These are phyloP conservation scores for Bipolaris bicolor DNA, from an alignment of 2,329 filamentous ascomycete genomes.

Conservation along the genomic window DNA sequence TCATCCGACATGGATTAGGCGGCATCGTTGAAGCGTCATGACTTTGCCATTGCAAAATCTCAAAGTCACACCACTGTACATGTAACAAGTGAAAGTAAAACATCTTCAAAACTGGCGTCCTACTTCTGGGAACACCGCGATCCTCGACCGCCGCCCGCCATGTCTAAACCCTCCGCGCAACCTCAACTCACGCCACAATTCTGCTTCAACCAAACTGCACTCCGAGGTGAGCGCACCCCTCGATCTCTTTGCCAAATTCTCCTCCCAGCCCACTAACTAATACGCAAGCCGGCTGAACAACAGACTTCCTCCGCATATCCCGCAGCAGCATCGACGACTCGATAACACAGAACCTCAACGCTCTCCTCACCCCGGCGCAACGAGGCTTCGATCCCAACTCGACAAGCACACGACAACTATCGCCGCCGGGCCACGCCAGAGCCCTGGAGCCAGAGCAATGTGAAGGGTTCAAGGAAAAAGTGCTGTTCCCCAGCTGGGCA, in stretches of 20 bases:
- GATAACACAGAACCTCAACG: conserved; percentile 92
- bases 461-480: conserved; percentile 72
- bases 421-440: conserved; percentile 53
- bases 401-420: conserved; percentile 67
- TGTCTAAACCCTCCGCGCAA: conserved; percentile 51
- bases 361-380: conserved; percentile 75
- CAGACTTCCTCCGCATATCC: conserved; percentile 90
- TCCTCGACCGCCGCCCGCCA: conserved; percentile 25
- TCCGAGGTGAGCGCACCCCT: conserved; percentile 50
- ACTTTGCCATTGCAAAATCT: conserved; percentile 10
- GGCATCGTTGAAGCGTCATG: conserved; percentile 17
- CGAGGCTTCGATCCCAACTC: conserved; percentile 79
- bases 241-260: not conserved
- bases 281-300: conserved; percentile 23
- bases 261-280: conserved; percentile 44
- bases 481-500: conserved; percentile 90
- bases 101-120: conserved; percentile 34
- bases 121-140: conserved; percentile 36
- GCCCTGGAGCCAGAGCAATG: conserved; percentile 70
- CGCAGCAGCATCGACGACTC: conserved; percentile 87
- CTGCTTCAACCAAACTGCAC: conserved; percentile 59
- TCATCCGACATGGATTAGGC: conserved; percentile 25
- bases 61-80: not conserved
- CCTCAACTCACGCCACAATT: conserved; percentile 56
- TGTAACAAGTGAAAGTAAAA: too few relatives aligned